phyloP scores from a whole-genome alignment of 2,329 filamentous ascomycete species.

The Aspergillus sp. region DNA sequence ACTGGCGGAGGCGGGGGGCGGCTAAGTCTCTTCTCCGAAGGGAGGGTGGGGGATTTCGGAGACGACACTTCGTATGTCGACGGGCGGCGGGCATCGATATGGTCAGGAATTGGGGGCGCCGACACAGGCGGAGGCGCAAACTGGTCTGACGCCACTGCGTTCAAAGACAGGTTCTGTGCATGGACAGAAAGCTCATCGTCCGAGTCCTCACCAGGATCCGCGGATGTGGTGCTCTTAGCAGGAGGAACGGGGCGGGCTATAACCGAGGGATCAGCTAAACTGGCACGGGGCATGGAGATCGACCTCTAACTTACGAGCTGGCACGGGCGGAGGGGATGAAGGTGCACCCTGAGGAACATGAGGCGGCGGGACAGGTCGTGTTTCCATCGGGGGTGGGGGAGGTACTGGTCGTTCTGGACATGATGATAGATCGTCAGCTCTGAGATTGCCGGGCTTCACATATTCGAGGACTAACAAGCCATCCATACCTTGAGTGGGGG shows the following conservation, averaged over 20 bases:
- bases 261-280: conserved; percentile 26
- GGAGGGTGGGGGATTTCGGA: conserved; percentile 29
- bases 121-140: conserved; percentile 48
- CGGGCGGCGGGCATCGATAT: conserved; percentile 38
- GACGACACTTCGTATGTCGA: conserved; percentile 47
- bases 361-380: conserved; percentile 37
- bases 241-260: conserved; percentile 64
- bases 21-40: conserved; percentile 43
- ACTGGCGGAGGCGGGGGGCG: conserved; percentile 45
- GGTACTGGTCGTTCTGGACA: conserved; percentile 46
- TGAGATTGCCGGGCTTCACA: background rate
- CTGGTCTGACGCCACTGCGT: conserved; percentile 41
- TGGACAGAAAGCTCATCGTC: conserved; percentile 76
- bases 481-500: conserved; percentile 51
- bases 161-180: conserved; percentile 46
- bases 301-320: conserved; percentile 56
- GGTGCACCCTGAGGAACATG: conserved; percentile 36
- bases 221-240: conserved; percentile 58
- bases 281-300: background rate
- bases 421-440: conserved; percentile 1
- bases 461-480: background rate
- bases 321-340: conserved; percentile 34
- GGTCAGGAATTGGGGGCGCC: conserved; percentile 44
- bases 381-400: conserved; percentile 42
- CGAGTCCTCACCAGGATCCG: conserved; percentile 77